Evolutionary conservation across 495 filamentous ascomycete genomes (phyloP).

Genomic region (Podospora pseudoanserina): DNA sequence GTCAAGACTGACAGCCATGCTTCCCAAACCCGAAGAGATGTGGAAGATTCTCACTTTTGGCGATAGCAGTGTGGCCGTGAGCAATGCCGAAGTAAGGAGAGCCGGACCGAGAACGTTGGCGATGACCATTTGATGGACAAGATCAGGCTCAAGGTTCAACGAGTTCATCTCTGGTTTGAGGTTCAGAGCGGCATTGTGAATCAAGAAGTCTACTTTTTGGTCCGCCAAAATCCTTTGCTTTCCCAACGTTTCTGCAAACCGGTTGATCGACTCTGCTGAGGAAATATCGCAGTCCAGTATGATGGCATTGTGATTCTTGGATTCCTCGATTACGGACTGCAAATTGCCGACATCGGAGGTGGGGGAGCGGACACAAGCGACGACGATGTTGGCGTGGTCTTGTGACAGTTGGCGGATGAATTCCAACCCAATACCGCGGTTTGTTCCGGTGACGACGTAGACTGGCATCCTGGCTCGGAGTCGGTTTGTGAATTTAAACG

Average conservation of each 20-base stretch:
- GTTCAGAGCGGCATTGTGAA: conserved; percentile 46
- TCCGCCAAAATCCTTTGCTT: conserved; percentile 14
- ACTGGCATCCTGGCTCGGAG: conserved; percentile 41
- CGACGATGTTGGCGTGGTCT: conserved; percentile 44
- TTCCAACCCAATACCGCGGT: conserved; percentile 55
- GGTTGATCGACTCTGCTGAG: conserved; percentile 32
- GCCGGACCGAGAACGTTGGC: conserved; percentile 45
- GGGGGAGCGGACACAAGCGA: conserved; percentile 46
- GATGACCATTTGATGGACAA: conserved; percentile 29
- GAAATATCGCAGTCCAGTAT: conserved; percentile 44
- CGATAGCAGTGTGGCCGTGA: conserved; percentile 26
- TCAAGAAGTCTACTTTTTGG: conserved; percentile 41
- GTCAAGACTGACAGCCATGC: conserved; percentile 14
- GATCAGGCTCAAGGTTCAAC: conserved; percentile 34
- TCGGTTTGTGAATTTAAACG: neutral
- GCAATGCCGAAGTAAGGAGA: conserved; percentile 33
- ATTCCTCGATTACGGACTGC: conserved; percentile 20
- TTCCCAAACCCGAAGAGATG: conserved; percentile 39
- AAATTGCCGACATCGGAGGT: conserved; percentile 34
- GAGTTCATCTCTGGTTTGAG: conserved; percentile 30
- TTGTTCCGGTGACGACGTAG: conserved; percentile 54
- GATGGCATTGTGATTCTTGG: conserved; percentile 29
- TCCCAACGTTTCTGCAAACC: conserved; percentile 29
- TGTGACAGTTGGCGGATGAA: conserved; percentile 50
- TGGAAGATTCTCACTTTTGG: conserved; percentile 35